phyloP scores from a whole-genome alignment of 1,284 basidiomycete genomes.

The Apiotrichum gamsii region DNA sequence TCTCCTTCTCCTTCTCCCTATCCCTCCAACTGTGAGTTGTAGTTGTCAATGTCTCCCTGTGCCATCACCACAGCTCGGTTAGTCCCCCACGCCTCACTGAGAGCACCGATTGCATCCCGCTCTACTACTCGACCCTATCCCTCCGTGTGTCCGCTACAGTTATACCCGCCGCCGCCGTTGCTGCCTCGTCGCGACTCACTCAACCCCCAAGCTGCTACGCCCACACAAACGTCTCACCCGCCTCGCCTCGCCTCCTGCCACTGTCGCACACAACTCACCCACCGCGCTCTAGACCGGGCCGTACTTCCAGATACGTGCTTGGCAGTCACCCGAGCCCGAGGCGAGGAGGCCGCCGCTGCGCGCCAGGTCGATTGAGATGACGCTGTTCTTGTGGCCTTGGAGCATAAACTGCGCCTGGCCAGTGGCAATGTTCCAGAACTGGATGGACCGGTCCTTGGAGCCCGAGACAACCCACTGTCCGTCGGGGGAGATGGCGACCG shows the following conservation, averaged over 20 bases:
- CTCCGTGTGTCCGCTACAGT: conserved; percentile 2
- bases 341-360: conserved; percentile 68
- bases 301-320: conserved; percentile 66
- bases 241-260: too few relatives aligned
- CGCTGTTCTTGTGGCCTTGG: conserved; percentile 85
- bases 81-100: too few relatives aligned
- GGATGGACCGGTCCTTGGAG: conserved; percentile 81
- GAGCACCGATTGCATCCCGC: neutral
- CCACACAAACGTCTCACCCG: neutral
- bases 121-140: too few relatives aligned
- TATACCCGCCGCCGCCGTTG: neutral
- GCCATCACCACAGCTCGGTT: too few relatives aligned
- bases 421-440: conserved; percentile 76
- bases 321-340: conserved; percentile 81
- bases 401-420: conserved; percentile 74
- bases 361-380: conserved; percentile 78
- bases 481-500: conserved; percentile 68
- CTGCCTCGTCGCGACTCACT: neutral
- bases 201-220: neutral
- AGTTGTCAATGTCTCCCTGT: too few relatives aligned
- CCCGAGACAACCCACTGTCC: conserved; percentile 83
- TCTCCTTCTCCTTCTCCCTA: too few relatives aligned
- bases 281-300: conserved; percentile 26
- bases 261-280: neutral
- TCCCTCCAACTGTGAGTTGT: too few relatives aligned